Evolutionary conservation across 73 alveolate species (phyloP).

Genomic region (Tetrahymena borealis): DNA sequence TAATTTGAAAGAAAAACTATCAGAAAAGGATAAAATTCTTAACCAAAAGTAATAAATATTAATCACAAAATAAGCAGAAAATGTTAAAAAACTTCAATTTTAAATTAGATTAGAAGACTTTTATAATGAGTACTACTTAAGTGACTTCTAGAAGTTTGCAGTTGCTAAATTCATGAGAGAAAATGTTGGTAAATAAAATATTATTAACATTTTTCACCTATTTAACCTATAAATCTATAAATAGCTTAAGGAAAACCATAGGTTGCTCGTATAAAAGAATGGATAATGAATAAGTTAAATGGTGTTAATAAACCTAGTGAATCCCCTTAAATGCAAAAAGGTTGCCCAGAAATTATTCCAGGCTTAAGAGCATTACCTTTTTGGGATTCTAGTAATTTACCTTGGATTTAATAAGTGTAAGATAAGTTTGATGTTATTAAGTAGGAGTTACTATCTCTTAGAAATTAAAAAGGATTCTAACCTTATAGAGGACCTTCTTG

Average conservation of each 20-base stretch:
- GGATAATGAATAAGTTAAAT: conserved; percentile 61
- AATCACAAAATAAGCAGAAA: not conserved
- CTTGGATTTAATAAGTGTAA: conserved; percentile 57
- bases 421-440: conserved; percentile 39
- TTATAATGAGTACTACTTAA: conserved; percentile 50
- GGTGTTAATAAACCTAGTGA: conserved; percentile 45
- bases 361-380: conserved; percentile 57
- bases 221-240: not conserved
- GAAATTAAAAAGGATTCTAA: conserved; percentile 59
- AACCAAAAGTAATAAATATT: conserved; percentile 8
- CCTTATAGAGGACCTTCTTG: conserved; percentile 83
- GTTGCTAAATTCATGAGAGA: conserved; percentile 58
- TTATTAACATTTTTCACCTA: not conserved
- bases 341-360: conserved; percentile 83
- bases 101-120: conserved; percentile 54
- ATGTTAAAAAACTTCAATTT: no score
- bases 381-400: conserved; percentile 65
- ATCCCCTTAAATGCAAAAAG: conserved; percentile 53
- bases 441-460: conserved; percentile 50
- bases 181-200: conserved; percentile 50
- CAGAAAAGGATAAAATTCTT: not conserved
- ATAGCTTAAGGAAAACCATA: conserved; percentile 5
- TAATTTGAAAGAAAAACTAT: not conserved
- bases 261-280: conserved; percentile 53
- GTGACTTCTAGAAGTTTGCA: conserved; percentile 50